Evolutionary conservation across 306 rosid genomes (phyloP).

Genomic region (Rosa multiflora): DNA sequence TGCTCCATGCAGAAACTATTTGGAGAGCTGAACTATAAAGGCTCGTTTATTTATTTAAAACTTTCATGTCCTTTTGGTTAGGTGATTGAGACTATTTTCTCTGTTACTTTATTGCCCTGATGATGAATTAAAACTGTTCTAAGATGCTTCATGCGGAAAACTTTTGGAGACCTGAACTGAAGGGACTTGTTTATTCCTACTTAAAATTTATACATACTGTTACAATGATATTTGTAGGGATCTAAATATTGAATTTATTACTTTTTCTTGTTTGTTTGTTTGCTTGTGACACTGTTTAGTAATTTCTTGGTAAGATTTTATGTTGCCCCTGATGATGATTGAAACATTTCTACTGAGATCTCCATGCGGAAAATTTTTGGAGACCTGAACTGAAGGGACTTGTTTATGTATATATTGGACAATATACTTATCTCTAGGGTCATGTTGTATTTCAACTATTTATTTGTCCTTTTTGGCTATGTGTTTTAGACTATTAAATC

Average conservation of each 20-base stretch:
- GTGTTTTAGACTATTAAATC: neutral
- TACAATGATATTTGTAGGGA: neutral
- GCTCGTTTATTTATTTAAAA: conserved; percentile 3
- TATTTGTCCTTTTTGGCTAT: too few species aligned
- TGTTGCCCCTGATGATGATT: conserved; percentile 13
- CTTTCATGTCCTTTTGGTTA: neutral
- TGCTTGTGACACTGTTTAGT: neutral
- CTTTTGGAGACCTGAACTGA: conserved; percentile 47
- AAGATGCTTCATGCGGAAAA: conserved; percentile 45
- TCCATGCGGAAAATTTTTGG: conserved; percentile 57
- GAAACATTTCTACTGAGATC: conserved; percentile 9
- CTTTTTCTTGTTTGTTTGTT: neutral
- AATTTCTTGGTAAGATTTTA: neutral
- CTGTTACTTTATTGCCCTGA: neutral
- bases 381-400: conserved; percentile 96
- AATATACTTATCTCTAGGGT: neutral
- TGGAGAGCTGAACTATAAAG: conserved; percentile 96
- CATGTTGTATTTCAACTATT: neutral
- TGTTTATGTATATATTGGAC: neutral
- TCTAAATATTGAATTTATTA: too few species aligned
- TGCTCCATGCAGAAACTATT: conserved; percentile 42
- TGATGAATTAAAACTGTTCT: conserved; percentile 7
- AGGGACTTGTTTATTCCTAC: neutral
- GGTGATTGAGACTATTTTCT: neutral
- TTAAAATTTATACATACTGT: neutral